Conservation (phyloP, 495 filamentous ascomycete genomes). For the Penicillium ochrochloron region DNA sequence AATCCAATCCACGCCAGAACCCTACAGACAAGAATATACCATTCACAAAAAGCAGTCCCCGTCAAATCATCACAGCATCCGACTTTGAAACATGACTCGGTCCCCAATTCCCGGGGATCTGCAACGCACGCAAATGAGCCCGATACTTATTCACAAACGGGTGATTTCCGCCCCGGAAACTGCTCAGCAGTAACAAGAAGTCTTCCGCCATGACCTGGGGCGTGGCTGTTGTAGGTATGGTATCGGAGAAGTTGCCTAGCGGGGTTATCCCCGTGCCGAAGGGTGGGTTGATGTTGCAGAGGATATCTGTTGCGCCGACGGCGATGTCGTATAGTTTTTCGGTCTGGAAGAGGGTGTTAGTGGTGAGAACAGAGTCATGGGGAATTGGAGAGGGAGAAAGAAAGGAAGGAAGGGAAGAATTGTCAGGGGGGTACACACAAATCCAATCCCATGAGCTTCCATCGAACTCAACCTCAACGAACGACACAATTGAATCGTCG, state of each 20-base stretch:
- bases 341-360: constrained; percentile 35
- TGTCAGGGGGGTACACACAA: constrained; percentile 55
- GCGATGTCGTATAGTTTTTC: constrained; percentile 51
- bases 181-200: constrained; percentile 40
- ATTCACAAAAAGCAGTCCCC: too few species aligned
- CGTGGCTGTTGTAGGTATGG: constrained; percentile 24
- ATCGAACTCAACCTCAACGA: constrained; percentile 65
- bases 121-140: constrained; percentile 36
- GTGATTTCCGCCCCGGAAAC: constrained; percentile 47
- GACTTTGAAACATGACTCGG: background rate
- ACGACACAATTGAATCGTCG: constrained; percentile 65
- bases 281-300: constrained; percentile 37
- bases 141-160: constrained; percentile 44
- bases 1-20: background rate
- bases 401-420: too few species aligned
- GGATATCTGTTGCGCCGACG: constrained; percentile 41
- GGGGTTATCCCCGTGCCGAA: constrained; percentile 27
- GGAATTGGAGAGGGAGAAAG: background rate
- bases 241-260: constrained; percentile 24
- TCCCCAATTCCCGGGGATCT: constrained; percentile 31
- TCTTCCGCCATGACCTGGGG: constrained; percentile 40
- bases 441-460: constrained; percentile 72
- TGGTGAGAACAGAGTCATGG: too few species aligned
- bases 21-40: background rate
- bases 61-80: too few species aligned